Conservation (phyloP, 805 yeast species). For the Candida ovalis region DNA sequence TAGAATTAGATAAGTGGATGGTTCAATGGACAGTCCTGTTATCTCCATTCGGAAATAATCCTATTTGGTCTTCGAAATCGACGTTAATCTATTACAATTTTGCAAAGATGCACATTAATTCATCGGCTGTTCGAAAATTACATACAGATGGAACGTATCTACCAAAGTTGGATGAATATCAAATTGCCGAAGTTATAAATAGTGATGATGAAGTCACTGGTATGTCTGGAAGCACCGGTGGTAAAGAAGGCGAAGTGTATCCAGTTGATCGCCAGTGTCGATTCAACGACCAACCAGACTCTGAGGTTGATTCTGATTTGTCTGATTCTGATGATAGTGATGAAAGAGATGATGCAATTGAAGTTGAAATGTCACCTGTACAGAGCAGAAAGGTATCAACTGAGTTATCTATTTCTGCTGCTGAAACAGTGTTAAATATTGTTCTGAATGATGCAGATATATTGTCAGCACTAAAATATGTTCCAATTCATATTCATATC, state of each 20-base stretch:
- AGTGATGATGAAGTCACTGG: slow-evolving; percentile 11
- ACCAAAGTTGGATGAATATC: slow-evolving; percentile 23
- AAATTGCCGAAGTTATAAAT: slow-evolving; percentile 8
- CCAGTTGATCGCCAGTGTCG: neutral
- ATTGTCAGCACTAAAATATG: slow-evolving; percentile 50
- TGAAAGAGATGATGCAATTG: slow-evolving; percentile 12
- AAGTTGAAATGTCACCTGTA: slow-evolving; percentile 20
- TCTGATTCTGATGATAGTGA: slow-evolving; percentile 9
- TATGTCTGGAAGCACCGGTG: no score
- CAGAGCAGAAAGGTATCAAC: slow-evolving; percentile 29
- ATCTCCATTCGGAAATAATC: slow-evolving; percentile 49
- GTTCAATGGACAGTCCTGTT: slow-evolving; percentile 72
- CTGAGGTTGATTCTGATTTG: neutral
- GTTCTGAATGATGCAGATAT: slow-evolving; percentile 60
- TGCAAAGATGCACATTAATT: slow-evolving; percentile 72
- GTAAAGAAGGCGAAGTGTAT: neutral
- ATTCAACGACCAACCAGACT: neutral
- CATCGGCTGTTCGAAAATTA: slow-evolving; percentile 41
- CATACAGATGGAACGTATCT: slow-evolving; percentile 31
- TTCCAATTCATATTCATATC: slow-evolving; percentile 69
- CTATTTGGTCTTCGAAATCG: slow-evolving; percentile 66
- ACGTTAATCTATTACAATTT: slow-evolving; percentile 68
- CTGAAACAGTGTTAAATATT: slow-evolving; percentile 55
- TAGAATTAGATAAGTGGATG: slow-evolving; percentile 75
- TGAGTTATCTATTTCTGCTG: slow-evolving; percentile 58